Base-by-base conservation (phyloP, 305 asterid genomes). In the Solanum hybrid region DNA sequence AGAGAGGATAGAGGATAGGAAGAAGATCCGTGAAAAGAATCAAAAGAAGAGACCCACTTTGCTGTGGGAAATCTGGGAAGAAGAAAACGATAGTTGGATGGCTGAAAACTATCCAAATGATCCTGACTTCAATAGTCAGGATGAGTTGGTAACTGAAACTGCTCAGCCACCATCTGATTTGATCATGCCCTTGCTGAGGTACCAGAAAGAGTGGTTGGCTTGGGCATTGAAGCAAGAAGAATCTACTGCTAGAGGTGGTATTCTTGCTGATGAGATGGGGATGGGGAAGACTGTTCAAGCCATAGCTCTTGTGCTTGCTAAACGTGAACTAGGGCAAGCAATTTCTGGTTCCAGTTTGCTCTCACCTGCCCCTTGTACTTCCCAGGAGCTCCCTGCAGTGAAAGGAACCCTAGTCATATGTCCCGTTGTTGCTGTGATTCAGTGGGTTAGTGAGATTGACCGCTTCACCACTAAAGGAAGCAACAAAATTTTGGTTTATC, bases 211-310 rank as follows among this genome's bases (percentile, higher is more conserved):
- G 92, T 97, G 99, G 99, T 93, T 97, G 91, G 94, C 98, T 38
- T 97, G 99, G 99, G 94, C 99, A 3, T 91, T 96, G 93, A 96
- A 93, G 91, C 99, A 97, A 93, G 99, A 97, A 93, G 97, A 95
- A 88, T 96, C 97, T 93, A 14, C 93, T 89, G 87, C 92, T 33
- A 92, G 94, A 91, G 99, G 99, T 83, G 99, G 99, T 90, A 96
- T 97, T 88, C 98, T 97, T 89, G 99, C 99, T 7, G 99, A 97
- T 90, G 99, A 96, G 92, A 97, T 96, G 99, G 99, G 99, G 31
- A 97, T 97, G 99, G 99, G 99, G 57, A 97, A 97, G 94, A 97
- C 99, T 65, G 96, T 95, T 87, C 99, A 97, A 92, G 99, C 98
- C 84, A 97, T 97, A 92, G 94, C 99, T 24, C 98, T 97, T 51